Evolutionary conservation across 257 asterid genomes (phyloP).

Genomic region (Petunia secreta): DNA sequence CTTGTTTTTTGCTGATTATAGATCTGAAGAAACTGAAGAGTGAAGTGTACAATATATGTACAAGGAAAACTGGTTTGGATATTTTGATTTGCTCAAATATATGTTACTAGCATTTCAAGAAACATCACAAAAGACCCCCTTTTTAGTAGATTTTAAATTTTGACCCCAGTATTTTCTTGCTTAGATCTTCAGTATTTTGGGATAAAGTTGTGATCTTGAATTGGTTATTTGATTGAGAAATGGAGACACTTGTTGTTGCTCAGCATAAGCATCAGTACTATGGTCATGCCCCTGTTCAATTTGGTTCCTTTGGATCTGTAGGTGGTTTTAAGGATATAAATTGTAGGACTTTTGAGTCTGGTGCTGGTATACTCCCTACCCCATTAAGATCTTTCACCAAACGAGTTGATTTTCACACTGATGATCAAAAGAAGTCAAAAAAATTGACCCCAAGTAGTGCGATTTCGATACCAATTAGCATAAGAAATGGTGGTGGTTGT

Average conservation of each 20-base stretch:
- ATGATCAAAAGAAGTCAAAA: conserved; percentile 36
- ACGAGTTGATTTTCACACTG: conserved; percentile 39
- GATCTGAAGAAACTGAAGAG: conserved; percentile 80
- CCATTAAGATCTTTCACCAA: conserved; percentile 45
- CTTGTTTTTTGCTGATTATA: conserved; percentile 37
- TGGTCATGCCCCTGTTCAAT: conserved; percentile 38
- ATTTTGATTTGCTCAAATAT: conserved; percentile 68
- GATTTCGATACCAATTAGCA: conserved; percentile 52
- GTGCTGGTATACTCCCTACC: conserved; percentile 61
- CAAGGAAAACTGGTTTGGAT: conserved; percentile 37
- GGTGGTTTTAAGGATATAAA: conserved; percentile 47
- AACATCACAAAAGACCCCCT: conserved; percentile 22
- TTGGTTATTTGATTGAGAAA: conserved; percentile 30
- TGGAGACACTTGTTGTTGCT: conserved; percentile 78
- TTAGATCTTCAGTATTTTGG: conserved; percentile 31
- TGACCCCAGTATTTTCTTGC: background rate
- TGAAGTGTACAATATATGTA: conserved; percentile 53
- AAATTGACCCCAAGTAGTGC: conserved; percentile 44
- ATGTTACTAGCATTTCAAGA: conserved; percentile 25
- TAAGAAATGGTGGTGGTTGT: conserved; percentile 33
- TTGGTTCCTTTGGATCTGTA: conserved; percentile 44
- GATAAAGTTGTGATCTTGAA: conserved; percentile 16
- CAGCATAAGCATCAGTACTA: conserved; percentile 64
- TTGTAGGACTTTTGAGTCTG: conserved; percentile 66
- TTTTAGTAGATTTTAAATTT: conserved; percentile 16